Evolutionary conservation across 495 filamentous ascomycete species (phyloP), one percentile per base, ranked within the genome.

Genomic region (Penicillium canariense): DNA sequence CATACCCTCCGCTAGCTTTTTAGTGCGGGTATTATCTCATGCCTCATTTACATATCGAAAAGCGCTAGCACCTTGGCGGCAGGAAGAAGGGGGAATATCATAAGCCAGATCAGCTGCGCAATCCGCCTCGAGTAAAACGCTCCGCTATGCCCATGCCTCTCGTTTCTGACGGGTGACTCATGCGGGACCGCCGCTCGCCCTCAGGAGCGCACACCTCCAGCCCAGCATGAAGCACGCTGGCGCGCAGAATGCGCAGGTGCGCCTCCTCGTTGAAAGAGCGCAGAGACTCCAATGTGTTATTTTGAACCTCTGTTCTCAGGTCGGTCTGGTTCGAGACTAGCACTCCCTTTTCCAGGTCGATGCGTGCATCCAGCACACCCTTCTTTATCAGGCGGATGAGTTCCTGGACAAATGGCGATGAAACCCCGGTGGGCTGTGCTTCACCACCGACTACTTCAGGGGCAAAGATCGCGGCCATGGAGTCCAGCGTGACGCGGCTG

Each of bases 341-440:
- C 67, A 93, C 83, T 55, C 80, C 77, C 58, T 92, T 88, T 51
- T 93, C 87, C 0, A 89, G 81, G 61, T 98, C 89, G 48, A 98
- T 87, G 34, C 91, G 81, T 0, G 89, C 89, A 44, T 91, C 75
- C n/a, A 98, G 72, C 1, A 77, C 76, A 8, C 84, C 85, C 2
- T 71, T 69, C 54, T 84, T 76, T 61, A 98, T 96, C 78, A 98
- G 87, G 2, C 61, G 61, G 26, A 86, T 79, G 18, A 97, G 77
- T 68, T 96, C 91, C 32, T 83, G 78, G 56, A 91, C 87, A 47
- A 96, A 86, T 22, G 75, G 76, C 48, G 80, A 77, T 7, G 71
- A 79, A 5, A 72, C 61, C 31, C 83, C 62, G 1, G 74, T 69
- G 0, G 76, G 65, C 54, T 66, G 72, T 1, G 78, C 61, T 57